phyloP scores from a whole-genome alignment of 192 early-diverging fungal genomes.

The Coemansia umbellata region DNA sequence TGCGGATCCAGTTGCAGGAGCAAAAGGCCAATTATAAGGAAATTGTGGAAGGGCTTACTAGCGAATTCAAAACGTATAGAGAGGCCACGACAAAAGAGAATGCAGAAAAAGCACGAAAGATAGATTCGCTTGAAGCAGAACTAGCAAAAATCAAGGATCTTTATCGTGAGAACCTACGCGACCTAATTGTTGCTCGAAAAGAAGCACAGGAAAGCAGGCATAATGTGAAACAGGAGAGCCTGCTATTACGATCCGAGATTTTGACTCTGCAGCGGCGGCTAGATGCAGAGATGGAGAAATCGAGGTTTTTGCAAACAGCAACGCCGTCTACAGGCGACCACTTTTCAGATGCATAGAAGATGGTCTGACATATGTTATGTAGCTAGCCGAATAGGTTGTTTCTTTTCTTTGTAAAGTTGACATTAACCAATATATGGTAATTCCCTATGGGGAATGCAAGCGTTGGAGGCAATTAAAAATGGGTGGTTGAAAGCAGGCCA shows the following conservation, averaged over 20 bases:
- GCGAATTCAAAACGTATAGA: conserved; percentile 35
- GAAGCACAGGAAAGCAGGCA: conserved; percentile 40
- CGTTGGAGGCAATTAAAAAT: too few relatives aligned
- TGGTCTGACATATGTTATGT: too few relatives aligned
- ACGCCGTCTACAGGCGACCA: conserved; percentile 6
- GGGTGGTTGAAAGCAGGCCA: too few relatives aligned
- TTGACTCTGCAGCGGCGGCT: conserved; percentile 45
- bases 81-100: conserved; percentile 15
- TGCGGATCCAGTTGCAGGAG: conserved; percentile 51
- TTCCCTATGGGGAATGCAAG: too few relatives aligned
- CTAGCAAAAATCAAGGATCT: conserved; percentile 38
- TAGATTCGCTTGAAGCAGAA: conserved; percentile 36
- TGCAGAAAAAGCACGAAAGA: conserved; percentile 19
- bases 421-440: too few relatives aligned
- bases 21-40: conserved; percentile 45
- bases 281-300: conserved; percentile 48
- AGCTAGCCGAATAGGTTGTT: too few relatives aligned
- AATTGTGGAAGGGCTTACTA: conserved; percentile 38
- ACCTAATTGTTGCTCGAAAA: conserved; percentile 42
- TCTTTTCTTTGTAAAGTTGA: too few relatives aligned
- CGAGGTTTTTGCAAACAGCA: conserved; percentile 33
- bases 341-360: not conserved
- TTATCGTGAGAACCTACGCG: conserved; percentile 46
- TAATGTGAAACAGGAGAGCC: conserved; percentile 46
- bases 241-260: conserved; percentile 46